Conservation (phyloP, 2,329 filamentous ascomycete genomes). For the Aphanocladium album region DNA sequence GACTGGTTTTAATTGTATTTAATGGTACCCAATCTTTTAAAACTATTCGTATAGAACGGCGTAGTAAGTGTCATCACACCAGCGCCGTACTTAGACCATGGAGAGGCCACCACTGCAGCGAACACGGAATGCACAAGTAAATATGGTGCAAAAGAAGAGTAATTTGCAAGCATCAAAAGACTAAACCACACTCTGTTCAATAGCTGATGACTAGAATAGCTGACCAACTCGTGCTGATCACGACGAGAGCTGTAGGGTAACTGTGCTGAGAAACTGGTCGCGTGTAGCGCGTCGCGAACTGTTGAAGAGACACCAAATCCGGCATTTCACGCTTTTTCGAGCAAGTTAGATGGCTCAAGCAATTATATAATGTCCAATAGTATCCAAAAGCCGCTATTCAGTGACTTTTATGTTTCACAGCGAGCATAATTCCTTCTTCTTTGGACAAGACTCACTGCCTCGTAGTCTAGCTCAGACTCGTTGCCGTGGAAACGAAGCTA, state of each 20-base stretch:
- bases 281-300: background rate
- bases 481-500: conserved; percentile 9
- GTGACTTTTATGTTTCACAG: background rate
- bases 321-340: background rate
- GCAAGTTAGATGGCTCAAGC: background rate
- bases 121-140: too few species aligned
- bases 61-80: too few species aligned
- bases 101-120: too few species aligned
- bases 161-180: too few species aligned
- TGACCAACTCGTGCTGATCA: too few species aligned
- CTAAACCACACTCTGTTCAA: too few species aligned
- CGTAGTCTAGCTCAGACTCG: background rate
- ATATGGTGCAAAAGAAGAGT: too few species aligned
- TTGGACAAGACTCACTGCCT: background rate
- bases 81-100: too few species aligned
- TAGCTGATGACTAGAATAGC: too few species aligned
- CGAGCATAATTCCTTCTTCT: background rate
- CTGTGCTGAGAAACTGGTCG: too few species aligned
- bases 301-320: background rate
- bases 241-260: background rate
- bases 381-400: background rate
- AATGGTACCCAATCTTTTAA: too few species aligned
- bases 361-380: background rate
- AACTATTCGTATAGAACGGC: too few species aligned
- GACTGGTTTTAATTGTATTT: background rate